These are phyloP conservation scores for Calonectria crousiana DNA, from an alignment of 2,329 filamentous ascomycete species.

Conservation along the genomic window DNA sequence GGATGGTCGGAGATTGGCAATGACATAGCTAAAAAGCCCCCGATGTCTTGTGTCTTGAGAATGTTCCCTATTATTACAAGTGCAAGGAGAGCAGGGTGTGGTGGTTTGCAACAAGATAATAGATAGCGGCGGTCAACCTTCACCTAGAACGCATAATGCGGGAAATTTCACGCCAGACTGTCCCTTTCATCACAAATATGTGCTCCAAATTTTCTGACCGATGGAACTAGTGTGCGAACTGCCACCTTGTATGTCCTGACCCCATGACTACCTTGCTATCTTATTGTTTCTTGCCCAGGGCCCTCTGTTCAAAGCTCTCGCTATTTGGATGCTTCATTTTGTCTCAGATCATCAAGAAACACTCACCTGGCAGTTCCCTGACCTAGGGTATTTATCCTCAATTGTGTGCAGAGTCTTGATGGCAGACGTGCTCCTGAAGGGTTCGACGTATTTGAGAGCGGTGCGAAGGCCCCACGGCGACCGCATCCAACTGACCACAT, in stretches of 20 bases:
- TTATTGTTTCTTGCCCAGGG: background rate
- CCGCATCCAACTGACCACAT: background rate
- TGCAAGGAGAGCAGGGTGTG: too few species aligned
- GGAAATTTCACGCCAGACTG: background rate
- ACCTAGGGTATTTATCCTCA: background rate
- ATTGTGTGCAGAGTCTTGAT: background rate
- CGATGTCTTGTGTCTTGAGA: too few species aligned
- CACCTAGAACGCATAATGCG: constrained; percentile 4
- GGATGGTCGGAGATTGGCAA: too few species aligned
- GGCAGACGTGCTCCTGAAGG: background rate
- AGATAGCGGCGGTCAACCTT: background rate
- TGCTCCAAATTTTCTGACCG: background rate
- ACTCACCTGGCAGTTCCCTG: background rate
- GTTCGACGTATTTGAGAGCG: background rate
- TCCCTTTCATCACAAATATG: background rate
- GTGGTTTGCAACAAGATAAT: background rate
- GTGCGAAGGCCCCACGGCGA: background rate
- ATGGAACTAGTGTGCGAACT: background rate
- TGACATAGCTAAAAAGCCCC: too few species aligned
- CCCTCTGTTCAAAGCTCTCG: background rate
- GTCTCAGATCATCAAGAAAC: background rate
- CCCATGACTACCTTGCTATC: too few species aligned
- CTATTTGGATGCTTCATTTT: background rate
- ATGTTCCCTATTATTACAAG: background rate
- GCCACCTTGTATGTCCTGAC: background rate